Evolutionary conservation across 495 filamentous ascomycete species (phyloP).

Genomic region (Neurospora africana): DNA sequence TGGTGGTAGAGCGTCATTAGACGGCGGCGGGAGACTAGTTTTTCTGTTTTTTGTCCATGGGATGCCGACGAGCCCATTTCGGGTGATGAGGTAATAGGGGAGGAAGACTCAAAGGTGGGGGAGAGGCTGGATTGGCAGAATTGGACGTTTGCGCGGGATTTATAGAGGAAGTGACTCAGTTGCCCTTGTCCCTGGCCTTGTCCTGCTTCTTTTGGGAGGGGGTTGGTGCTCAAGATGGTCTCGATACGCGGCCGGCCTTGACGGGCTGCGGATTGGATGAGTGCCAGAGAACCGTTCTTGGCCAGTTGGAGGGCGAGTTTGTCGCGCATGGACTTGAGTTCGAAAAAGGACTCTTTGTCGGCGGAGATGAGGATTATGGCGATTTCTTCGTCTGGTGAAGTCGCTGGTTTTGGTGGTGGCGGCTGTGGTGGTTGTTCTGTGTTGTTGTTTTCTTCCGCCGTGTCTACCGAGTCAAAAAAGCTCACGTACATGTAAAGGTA

Average conservation of each 20-base stretch:
- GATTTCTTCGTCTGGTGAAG: conserved; percentile 53
- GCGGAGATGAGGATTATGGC: conserved; percentile 87
- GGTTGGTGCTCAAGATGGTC: conserved; percentile 38
- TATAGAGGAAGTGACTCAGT: conserved; percentile 87
- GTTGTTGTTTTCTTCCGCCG: conserved; percentile 14
- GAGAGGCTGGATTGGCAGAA: conserved; percentile 81
- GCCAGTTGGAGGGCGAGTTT: conserved; percentile 64
- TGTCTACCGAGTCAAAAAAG: conserved; percentile 49
- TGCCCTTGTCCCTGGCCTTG: conserved; percentile 23
- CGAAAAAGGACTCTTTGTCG: conserved; percentile 86
- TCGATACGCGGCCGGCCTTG: conserved; percentile 55
- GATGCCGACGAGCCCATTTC: no score
- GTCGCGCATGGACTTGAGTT: conserved; percentile 76
- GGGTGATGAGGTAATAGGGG: neutral
- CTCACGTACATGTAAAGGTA: conserved; percentile 99
- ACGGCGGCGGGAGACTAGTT: conserved; percentile 53
- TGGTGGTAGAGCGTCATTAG: conserved; percentile 76
- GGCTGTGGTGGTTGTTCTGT: conserved; percentile 12
- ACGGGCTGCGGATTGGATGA: conserved; percentile 62
- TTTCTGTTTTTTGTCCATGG: no score
- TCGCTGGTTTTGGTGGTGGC: neutral
- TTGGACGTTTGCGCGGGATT: conserved; percentile 85
- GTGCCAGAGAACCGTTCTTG: conserved; percentile 61
- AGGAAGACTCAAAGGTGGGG: conserved; percentile 46
- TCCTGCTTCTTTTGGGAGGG: neutral